These are phyloP conservation scores for Aeschynomene evenia DNA, from an alignment of 306 rosid species.

Conservation along the genomic window DNA sequence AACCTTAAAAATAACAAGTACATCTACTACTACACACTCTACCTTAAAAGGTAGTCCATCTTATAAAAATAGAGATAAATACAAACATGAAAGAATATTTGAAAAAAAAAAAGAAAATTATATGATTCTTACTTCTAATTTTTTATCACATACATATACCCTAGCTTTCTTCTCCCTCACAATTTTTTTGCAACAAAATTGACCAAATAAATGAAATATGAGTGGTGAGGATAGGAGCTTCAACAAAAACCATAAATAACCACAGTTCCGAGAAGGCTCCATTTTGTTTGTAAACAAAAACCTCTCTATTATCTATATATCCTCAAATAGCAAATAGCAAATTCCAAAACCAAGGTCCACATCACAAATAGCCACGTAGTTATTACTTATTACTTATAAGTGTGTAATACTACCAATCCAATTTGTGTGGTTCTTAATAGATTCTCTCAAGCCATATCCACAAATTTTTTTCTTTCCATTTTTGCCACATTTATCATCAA, in stretches of 20 bases:
- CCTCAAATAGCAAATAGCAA: conserved; percentile 8
- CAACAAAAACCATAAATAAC: conserved; percentile 32
- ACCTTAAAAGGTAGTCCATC: no score
- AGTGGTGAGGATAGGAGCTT: conserved; percentile 28
- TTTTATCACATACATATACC: no score
- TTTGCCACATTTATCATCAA: not conserved
- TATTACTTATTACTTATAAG: not conserved
- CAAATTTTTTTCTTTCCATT: conserved; percentile 1
- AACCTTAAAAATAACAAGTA: no score
- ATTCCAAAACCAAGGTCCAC: conserved; percentile 35
- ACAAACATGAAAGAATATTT: no score
- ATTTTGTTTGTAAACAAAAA: conserved; percentile 19
- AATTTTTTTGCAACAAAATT: not conserved
- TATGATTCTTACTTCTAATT: no score
- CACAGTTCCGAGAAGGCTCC: conserved; percentile 34
- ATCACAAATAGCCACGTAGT: conserved; percentile 38
- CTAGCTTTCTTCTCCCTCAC: not conserved
- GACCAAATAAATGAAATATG: not conserved
- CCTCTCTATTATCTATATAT: not conserved
- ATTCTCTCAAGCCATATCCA: conserved; percentile 32
- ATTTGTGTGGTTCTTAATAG: conserved; percentile 39
- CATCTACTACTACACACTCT: no score
- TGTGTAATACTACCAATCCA: conserved; percentile 1
- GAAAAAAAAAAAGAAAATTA: no score
- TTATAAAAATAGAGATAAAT: no score